phyloP scores from a whole-genome alignment of 768 basidiomycete species.

The Suillus occidentalis region DNA sequence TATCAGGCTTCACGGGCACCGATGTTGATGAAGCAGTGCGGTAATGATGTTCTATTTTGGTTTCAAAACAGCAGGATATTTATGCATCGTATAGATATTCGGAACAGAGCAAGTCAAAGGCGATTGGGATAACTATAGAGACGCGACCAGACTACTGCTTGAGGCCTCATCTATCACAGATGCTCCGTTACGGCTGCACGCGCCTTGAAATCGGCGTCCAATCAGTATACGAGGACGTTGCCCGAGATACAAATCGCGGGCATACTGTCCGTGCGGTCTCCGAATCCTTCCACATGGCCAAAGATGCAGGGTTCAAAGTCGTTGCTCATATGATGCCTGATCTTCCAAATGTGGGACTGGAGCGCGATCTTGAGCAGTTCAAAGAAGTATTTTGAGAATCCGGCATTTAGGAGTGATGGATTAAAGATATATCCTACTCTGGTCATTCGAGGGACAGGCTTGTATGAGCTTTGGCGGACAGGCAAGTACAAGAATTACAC shows the following conservation, averaged over 20 bases:
- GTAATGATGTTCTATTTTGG: constrained; percentile 33
- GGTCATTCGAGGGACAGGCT: constrained; percentile 94
- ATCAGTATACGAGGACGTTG: constrained; percentile 99
- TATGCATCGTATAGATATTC: constrained; percentile 63
- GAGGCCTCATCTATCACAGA: constrained; percentile 94
- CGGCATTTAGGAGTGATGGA: constrained; percentile 94
- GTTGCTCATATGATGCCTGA: constrained; percentile 99
- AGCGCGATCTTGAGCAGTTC: constrained; percentile 97
- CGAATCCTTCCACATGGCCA: constrained; percentile 96
- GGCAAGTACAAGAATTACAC: constrained; percentile 99
- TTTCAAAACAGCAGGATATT: neutral
- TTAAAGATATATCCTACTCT: constrained; percentile 98
- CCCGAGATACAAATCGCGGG: constrained; percentile 96
- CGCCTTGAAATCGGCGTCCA: constrained; percentile 98
- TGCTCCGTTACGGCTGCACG: constrained; percentile 99
- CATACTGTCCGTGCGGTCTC: constrained; percentile 97
- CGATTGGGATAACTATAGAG: constrained; percentile 98
- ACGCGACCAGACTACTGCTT: constrained; percentile 98
- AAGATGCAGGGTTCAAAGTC: constrained; percentile 99
- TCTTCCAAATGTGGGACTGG: constrained; percentile 94
- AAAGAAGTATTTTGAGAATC: constrained; percentile 99
- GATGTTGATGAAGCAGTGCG: constrained; percentile 96
- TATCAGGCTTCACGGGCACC: constrained; percentile 90
- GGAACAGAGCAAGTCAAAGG: constrained; percentile 96
- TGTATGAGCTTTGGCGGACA: constrained; percentile 95